These are phyloP conservation scores for Xylaria longipes DNA, from an alignment of 495 filamentous ascomycete genomes.

Conservation along the genomic window DNA sequence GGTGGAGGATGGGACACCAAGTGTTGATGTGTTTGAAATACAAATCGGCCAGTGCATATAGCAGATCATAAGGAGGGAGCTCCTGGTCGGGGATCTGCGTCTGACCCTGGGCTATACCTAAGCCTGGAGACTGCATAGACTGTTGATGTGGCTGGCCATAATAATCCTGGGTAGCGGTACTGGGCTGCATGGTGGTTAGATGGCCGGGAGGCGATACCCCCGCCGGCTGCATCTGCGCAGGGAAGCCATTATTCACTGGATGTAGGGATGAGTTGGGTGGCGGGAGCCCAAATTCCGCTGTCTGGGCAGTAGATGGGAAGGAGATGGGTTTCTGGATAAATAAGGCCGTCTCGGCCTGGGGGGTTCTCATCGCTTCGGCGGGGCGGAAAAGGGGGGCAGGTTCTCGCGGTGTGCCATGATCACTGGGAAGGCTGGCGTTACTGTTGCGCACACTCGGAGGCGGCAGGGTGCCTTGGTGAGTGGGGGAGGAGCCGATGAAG, in stretches of 20 bases:
- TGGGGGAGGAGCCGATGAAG: conserved; percentile 40
- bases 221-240: conserved; percentile 40
- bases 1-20: conserved; percentile 89
- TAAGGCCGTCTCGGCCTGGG: conserved; percentile 65
- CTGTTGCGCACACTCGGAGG: conserved; percentile 53
- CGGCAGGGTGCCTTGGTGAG: conserved; percentile 50
- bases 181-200: conserved; percentile 36
- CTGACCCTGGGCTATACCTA: conserved; percentile 45
- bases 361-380: conserved; percentile 53
- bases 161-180: conserved; percentile 51
- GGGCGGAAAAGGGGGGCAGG: conserved; percentile 47
- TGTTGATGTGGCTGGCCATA: conserved; percentile 49
- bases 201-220: conserved; percentile 47
- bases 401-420: conserved; percentile 55
- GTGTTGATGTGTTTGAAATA: conserved; percentile 93
- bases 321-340: conserved; percentile 66
- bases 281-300: conserved; percentile 46
- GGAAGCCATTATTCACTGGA: conserved; percentile 43
- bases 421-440: conserved; percentile 51
- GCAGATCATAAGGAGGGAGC: conserved; percentile 82
- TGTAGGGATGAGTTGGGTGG: conserved; percentile 38
- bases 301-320: conserved; percentile 38
- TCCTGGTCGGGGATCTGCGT: conserved; percentile 67
- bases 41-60: conserved; percentile 81
- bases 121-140: conserved; percentile 52